Evolutionary conservation across 257 asterid genomes (phyloP).

Genomic region (Jacaranda copaia): DNA sequence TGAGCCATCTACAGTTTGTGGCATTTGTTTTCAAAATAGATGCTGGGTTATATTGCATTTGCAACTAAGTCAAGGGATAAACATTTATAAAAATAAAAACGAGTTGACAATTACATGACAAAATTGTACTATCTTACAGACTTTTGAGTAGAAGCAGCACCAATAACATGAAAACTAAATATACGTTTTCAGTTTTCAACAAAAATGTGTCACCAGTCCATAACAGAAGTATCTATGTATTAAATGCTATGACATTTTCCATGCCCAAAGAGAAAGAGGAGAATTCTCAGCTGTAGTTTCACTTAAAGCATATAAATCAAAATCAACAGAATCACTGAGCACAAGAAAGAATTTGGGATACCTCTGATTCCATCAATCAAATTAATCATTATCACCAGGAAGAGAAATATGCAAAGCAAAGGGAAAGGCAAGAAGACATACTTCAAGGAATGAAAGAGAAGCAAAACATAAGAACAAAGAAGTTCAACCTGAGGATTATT

Average conservation of each 20-base stretch:
- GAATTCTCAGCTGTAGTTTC: not conserved
- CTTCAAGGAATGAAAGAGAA: not conserved
- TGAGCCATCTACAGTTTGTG: not conserved
- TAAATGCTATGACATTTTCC: not conserved
- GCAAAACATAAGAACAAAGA: conserved; percentile 8
- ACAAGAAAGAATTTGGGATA: conserved; percentile 9
- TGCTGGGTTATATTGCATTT: not conserved
- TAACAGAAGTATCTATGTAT: not conserved
- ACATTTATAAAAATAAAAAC: not conserved
- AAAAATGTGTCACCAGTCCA: not conserved
- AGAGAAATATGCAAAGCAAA: conserved; percentile 2
- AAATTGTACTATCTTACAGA: not conserved
- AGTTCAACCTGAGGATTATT: conserved; percentile 71
- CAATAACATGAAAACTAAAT: not conserved
- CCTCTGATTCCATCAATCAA: not conserved
- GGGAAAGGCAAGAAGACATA: not conserved
- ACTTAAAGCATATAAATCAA: not conserved
- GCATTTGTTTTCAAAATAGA: conserved; percentile 19
- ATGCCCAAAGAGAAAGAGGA: not conserved
- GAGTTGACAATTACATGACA: not conserved
- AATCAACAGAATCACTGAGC: not conserved
- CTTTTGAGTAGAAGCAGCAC: not conserved
- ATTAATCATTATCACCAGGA: conserved; percentile 9
- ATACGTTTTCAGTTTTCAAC: not conserved
- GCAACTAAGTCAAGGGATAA: not conserved